Conservation (phyloP, 306 rosid species). For the Dicorynia guianensis region DNA sequence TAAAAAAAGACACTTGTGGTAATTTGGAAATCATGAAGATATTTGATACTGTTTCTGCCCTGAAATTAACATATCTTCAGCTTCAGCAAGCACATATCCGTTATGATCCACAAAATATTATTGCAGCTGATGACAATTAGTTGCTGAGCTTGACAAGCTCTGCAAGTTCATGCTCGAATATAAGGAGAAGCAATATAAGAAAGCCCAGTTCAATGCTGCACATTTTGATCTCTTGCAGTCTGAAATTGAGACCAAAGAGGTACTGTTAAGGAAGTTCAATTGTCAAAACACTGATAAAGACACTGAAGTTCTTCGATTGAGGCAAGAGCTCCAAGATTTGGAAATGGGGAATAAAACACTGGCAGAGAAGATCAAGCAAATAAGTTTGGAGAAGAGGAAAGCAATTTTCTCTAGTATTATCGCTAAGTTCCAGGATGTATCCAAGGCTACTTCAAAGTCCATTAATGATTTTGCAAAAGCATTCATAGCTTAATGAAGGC, state of each 20-base stretch:
- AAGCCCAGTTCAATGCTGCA: slow-evolving; percentile 37
- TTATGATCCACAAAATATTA: slow-evolving; percentile 68
- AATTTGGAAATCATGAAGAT: slow-evolving; percentile 52
- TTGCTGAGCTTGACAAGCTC: slow-evolving; percentile 75
- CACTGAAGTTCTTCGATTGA: slow-evolving; percentile 53
- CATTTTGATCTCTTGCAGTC: slow-evolving; percentile 44
- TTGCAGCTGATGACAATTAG: slow-evolving; percentile 72
- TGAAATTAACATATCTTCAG: slow-evolving; percentile 80
- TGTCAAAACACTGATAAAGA: slow-evolving; percentile 55
- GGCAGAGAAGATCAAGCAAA: slow-evolving; percentile 53
- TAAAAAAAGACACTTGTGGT: slow-evolving; percentile 36
- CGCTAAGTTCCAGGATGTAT: slow-evolving; percentile 54
- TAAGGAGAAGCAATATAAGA: slow-evolving; percentile 49
- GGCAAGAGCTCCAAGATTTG: slow-evolving; percentile 50
- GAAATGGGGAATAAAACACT: slow-evolving; percentile 49
- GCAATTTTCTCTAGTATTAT: slow-evolving; percentile 45
- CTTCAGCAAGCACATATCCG: slow-evolving; percentile 88
- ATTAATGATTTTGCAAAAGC: slow-evolving; percentile 89
- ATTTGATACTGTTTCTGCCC: slow-evolving; percentile 64
- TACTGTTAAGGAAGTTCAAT: slow-evolving; percentile 59
- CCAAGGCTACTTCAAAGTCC: slow-evolving; percentile 62
- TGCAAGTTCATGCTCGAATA: slow-evolving; percentile 66
- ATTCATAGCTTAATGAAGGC: slow-evolving; percentile 78
- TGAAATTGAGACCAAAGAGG: slow-evolving; percentile 56
- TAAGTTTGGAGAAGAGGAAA: slow-evolving; percentile 53